Percentiles rank a stretch among this genome's conserved stretches.
Conservation (phyloP, 306 rosid genomes). For the Clitoria ternatea region DNA sequence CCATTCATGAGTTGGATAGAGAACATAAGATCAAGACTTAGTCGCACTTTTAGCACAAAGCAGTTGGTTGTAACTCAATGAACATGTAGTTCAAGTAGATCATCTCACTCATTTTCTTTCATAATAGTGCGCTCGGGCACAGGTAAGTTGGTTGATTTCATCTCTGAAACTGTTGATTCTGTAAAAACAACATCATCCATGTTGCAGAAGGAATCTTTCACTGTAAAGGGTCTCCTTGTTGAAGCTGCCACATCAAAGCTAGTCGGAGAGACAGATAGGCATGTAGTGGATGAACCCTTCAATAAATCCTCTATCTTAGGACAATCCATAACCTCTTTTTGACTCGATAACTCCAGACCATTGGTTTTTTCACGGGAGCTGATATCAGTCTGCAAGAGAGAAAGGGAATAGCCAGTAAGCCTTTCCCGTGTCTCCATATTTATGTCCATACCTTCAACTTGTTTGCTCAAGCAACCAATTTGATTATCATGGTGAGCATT, state of each 20-base stretch:
- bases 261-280: constrained; percentile 22
- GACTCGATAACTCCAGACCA: constrained; percentile 20
- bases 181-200: constrained; percentile 32
- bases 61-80: constrained; percentile 1
- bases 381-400: constrained; percentile 21
- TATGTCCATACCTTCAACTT: constrained; percentile 45
- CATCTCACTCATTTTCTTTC: constrained; percentile 33
- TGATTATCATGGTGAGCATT: constrained; percentile 34
- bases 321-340: constrained; percentile 23
- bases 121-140: constrained; percentile 19
- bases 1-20: constrained; percentile 6
- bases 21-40: constrained; percentile 12
- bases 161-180: constrained; percentile 33
- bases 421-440: constrained; percentile 21
- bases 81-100: neutral
- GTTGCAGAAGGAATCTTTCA: constrained; percentile 50
- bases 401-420: constrained; percentile 24
- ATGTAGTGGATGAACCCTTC: constrained; percentile 3
- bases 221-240: constrained; percentile 41
- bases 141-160: constrained; percentile 23
- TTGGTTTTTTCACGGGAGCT: constrained; percentile 32
- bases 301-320: constrained; percentile 15
- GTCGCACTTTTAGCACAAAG: constrained; percentile 20
- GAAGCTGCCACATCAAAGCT: constrained; percentile 18
- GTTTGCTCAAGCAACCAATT: constrained; percentile 44